Evolutionary conservation across 2,329 filamentous ascomycete species (phyloP), one percentile per base, ranked within the genome.

Genomic region (Fusarium albosuccineum): DNA sequence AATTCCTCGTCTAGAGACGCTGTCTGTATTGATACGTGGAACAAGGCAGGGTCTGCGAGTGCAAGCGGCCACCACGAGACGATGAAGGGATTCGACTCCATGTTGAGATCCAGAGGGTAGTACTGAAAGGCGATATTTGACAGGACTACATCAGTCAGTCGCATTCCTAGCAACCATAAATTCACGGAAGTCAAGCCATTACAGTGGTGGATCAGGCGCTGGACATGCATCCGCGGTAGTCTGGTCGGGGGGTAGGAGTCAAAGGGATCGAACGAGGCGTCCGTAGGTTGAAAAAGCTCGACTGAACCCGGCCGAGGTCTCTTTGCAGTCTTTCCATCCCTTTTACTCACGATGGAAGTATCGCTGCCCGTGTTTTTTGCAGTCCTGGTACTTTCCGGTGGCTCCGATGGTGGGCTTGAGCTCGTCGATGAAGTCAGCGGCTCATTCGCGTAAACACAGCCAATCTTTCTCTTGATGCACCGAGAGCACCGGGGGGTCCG

Each of bases 41-140:
- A 88, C 1, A 88, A 68, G 5, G 85, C 85, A 0, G 86, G 84
- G 57, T 88, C 86, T 1, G 78, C 81, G 1, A 88, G 78, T 1
- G 86, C 85, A 1, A 85, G 77, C 1, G 86, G 86, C 86, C 86
- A 88, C 86, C 86, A 88, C 0, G 85, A 87, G 7, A 87, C 76
- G 16, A 88, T 75, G 62, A 88, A 88, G 0, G 86, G 86, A 66
- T 88, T 88, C 8, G 86, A 85, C 0, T 74, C 73, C n/a, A 79
- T 70, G 61, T 79, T 82, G 8, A 86, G 75, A 52, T 88, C 86
- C 17, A 87, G 76, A 1, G 86, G 86, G 67, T 88, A 88, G 68
- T 88, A 88, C 64, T 87, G 83, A 51, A 88, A 88, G 0, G 86
- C 85, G 46, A 89, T 88, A 44, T 83, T 86, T 41, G 82, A 80